Base-by-base conservation (phyloP, 2,329 filamentous ascomycete genomes). In the Fusarium penzigii region DNA sequence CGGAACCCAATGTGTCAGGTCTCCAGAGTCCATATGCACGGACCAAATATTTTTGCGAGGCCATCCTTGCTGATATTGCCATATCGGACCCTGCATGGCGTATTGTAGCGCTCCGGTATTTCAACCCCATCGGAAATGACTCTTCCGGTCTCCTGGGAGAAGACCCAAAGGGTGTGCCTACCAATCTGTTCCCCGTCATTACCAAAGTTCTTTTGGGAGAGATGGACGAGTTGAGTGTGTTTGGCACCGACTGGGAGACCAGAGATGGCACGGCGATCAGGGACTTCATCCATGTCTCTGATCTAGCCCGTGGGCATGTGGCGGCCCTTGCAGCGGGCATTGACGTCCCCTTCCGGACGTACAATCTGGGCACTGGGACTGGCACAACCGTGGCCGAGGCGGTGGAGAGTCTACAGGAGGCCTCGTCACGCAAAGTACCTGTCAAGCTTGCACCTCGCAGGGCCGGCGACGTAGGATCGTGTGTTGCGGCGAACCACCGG, bases 41-140 rank as follows among this genome's bases (percentile, higher is more conserved):
- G 47, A 83, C 84, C 2, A 88, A 88, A 67, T 87, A 83, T 75
- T 84, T 88, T 70, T 83, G 82, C 53, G 85, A 87, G 64, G 83
- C 83, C 9, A 87, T 88, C 43, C 71, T 88, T 13, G 80, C 81
- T 13, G 85, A 88, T 63, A 69, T 85, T 39, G 83, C 83, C 13
- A 70, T 74, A 16, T 79, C 85, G 3, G 82, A 87, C 65, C 77
- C 82, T 6, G 75, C 78, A 20, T 86, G 84, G 83, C 79, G 78
- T 14, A 83, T 87, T 58, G 81, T 83, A 34, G 82, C 83, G 5
- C 73, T 88, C 29, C 77, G 85, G 29, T 88, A 88, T 69, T 88
- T 88, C 72, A 88, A 87, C 57, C 85, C 85, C 1, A 81, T 87
- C 48, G 85, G 85, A 8, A 87, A 83, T 66, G 82, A 88, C 63